These are phyloP conservation scores for Suillus lakei DNA, from an alignment of 768 basidiomycete species.

Conservation along the genomic window DNA sequence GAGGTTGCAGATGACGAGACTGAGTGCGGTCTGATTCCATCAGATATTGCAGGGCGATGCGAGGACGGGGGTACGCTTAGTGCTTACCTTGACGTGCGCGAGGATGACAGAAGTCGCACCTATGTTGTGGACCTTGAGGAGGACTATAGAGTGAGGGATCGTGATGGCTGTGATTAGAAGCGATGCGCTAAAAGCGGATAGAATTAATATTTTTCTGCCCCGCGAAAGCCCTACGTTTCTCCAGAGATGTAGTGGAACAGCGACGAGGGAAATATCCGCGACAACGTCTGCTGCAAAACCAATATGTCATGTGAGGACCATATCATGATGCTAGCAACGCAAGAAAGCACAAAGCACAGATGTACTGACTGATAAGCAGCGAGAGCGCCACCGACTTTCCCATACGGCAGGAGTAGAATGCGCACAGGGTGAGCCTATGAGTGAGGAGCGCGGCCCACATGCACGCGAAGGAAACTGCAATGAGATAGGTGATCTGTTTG, in stretches of 20 bases:
- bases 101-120: constrained; percentile 17
- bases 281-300: constrained; percentile 21
- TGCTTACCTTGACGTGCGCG: constrained; percentile 27
- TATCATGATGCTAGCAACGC: background rate
- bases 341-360: background rate
- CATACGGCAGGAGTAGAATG: constrained; percentile 4
- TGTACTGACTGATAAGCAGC: constrained; percentile 27
- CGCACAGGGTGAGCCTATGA: constrained; percentile 23
- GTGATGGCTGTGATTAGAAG: constrained; percentile 22
- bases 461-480: constrained; percentile 20
- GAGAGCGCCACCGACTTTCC: constrained; percentile 14
- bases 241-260: constrained; percentile 20
- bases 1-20: constrained; percentile 30
- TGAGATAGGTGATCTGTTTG: constrained; percentile 9
- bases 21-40: constrained; percentile 22
- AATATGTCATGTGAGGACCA: background rate
- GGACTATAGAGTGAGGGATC: constrained; percentile 19
- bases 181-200: constrained; percentile 25
- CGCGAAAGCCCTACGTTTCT: constrained; percentile 11
- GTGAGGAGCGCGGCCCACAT: constrained; percentile 28
- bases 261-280: constrained; percentile 24
- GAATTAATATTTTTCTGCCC: constrained; percentile 23
- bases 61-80: background rate
- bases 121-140: constrained; percentile 10
- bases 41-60: background rate